Percentiles rank a stretch among this genome's conserved stretches.
phyloP scores from a whole-genome alignment of 2,329 filamentous ascomycete genomes.

The Pyrenophora teres region DNA sequence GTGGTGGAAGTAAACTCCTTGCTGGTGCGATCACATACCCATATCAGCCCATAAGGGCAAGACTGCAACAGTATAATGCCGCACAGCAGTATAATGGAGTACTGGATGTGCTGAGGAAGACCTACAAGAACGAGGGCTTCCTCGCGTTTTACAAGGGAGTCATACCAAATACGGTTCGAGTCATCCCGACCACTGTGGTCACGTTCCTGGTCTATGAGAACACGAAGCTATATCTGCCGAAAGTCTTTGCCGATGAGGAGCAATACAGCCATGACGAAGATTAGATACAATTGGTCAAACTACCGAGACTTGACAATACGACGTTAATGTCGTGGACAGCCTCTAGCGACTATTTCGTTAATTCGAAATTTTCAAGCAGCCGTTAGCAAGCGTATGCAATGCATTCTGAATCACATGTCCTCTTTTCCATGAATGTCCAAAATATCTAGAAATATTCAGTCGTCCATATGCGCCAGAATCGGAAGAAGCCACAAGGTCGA shows the following conservation, averaged over 20 bases:
- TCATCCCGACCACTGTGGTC: constrained; percentile 92
- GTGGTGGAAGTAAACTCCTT: constrained; percentile 80
- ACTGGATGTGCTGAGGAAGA: constrained; percentile 70
- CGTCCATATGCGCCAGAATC: background rate
- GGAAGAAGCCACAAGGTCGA: too few relatives aligned
- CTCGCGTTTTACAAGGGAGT: constrained; percentile 92
- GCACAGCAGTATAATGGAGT: constrained; percentile 74
- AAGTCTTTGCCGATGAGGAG: constrained; percentile 45
- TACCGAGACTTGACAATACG: too few relatives aligned
- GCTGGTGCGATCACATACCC: constrained; percentile 92
- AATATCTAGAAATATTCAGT: too few relatives aligned
- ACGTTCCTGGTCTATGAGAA: constrained; percentile 98
- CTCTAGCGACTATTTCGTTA: too few relatives aligned
- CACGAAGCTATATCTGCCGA: constrained; percentile 71
- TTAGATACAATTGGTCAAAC: constrained; percentile 8
- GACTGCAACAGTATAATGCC: constrained; percentile 88
- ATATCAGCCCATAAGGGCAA: constrained; percentile 87
- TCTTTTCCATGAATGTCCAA: too few relatives aligned
- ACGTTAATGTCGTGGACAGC: too few relatives aligned
- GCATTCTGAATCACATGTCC: background rate
- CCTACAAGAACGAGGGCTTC: constrained; percentile 79
- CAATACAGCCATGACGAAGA: constrained; percentile 39
- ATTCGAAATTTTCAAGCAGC: too few relatives aligned
- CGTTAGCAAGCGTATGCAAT: too few relatives aligned
- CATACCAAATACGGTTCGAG: constrained; percentile 84